Evolutionary conservation across 2,329 filamentous ascomycete species (phyloP).

Genomic region (Arthrobotrys sinensis): DNA sequence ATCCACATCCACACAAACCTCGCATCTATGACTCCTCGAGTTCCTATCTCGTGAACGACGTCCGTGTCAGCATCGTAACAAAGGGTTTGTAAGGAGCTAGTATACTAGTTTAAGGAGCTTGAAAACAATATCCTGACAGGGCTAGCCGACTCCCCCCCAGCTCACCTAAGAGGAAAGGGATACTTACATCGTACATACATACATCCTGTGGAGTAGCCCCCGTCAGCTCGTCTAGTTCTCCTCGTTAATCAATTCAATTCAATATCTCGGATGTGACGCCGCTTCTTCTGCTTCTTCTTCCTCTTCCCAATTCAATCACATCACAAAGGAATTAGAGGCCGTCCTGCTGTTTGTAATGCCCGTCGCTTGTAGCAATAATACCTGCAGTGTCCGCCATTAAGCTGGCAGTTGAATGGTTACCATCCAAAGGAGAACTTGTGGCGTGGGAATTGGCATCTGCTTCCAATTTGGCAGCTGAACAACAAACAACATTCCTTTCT

Average conservation of each 20-base stretch:
- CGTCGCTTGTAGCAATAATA: neutral
- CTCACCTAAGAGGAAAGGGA: neutral
- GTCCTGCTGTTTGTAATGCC: neutral
- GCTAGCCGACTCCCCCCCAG: neutral
- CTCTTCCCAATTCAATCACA: neutral
- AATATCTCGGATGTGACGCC: too few relatives aligned
- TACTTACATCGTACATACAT: neutral
- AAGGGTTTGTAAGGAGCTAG: neutral
- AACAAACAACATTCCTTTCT: constrained; percentile 59
- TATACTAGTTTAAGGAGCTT: neutral
- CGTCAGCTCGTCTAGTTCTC: neutral
- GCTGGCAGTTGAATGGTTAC: neutral
- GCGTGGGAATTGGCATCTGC: constrained; percentile 32
- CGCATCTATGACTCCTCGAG: neutral
- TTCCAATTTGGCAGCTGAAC: constrained; percentile 58
- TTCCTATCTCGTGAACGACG: neutral
- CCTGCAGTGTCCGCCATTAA: neutral
- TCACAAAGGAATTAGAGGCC: neutral
- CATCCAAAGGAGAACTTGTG: constrained; percentile 11
- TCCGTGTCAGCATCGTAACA: neutral
- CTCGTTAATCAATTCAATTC: neutral
- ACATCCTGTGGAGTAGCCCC: neutral
- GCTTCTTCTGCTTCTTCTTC: too few relatives aligned
- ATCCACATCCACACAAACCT: too few relatives aligned
- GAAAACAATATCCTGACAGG: neutral